phyloP scores from a whole-genome alignment of 75 land plant genomes.

The Selaginella tamariscina region DNA sequence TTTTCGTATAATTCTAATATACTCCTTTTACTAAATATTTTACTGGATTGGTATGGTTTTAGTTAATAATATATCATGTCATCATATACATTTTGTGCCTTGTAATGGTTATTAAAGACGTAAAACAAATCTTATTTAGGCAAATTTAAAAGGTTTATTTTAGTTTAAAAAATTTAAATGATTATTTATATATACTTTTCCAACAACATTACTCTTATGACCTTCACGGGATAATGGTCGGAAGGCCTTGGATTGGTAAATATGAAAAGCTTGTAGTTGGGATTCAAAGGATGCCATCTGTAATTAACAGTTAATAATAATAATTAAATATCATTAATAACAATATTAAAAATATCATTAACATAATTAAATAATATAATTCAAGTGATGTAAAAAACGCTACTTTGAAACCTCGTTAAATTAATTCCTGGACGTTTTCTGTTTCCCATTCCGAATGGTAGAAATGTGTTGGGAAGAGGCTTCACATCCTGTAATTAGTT shows the following conservation, averaged over 20 bases:
- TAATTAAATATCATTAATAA: no score
- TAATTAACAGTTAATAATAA: neutral
- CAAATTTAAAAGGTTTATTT: no score
- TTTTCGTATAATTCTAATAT: no score
- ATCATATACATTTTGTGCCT: no score
- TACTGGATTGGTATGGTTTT: no score
- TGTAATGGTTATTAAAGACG: no score
- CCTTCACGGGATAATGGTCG: slow-evolving; percentile 47
- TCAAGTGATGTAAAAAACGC: slow-evolving; percentile 50
- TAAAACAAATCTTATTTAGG: no score
- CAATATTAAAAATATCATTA: neutral
- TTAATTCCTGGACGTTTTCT: slow-evolving; percentile 76
- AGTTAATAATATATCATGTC: no score
- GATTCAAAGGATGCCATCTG: slow-evolving; percentile 39
- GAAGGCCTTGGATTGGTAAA: slow-evolving; percentile 57
- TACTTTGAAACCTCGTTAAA: slow-evolving; percentile 55
- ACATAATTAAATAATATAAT: neutral
- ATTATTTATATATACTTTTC: no score
- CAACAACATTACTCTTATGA: slow-evolving; percentile 5
- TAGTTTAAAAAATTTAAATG: no score
- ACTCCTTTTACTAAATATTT: no score
- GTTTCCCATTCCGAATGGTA: slow-evolving; percentile 70
- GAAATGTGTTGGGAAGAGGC: slow-evolving; percentile 44
- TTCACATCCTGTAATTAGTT: slow-evolving; percentile 34
- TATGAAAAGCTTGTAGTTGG: slow-evolving; percentile 27